Base-by-base conservation (phyloP, 1,139 yeast genomes). In the Diutina scorzettiae region DNA sequence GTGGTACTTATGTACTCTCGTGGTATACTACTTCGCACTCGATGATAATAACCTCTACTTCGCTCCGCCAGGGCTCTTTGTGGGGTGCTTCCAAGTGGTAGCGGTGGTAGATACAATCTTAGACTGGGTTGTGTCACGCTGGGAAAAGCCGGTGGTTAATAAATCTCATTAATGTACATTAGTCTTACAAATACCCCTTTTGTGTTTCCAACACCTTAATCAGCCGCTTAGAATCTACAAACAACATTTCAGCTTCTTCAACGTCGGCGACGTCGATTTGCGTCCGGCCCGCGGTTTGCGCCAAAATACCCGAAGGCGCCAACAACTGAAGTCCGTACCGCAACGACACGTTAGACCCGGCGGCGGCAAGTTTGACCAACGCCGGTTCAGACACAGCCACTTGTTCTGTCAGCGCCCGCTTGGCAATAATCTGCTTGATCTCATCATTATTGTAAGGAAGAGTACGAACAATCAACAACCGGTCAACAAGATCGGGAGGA, bases 401-500 rank as follows among this genome's bases (percentile, higher is more conserved):
- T 33, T 73, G 74, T 60, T 91, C 98, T 45, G 84, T 73, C 27
- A 68, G 62, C 2, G 95, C 78, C 54, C 98, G 76, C 62, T 87
- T 85, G 50, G 78, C 77, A 48, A 91, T 77, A 52, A 91, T 91
- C 17, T 80, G 72, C 49, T 78, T 74, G 48, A 89, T 83, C 61
- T 91, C 98, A 42, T 83, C 93, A 49, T 73, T 75, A 48, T 72
- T 73, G 66, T 91, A 91, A 21, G 96, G 93, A 46, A 85, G 68
- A 5, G 98, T 91, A 60, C 94, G 80, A 43, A 93, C 91, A 57
- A 91, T 93, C 52, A 91, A 72, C 48, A 91, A 68, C 51, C 99
- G 71, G 61, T 91, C 99, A 45, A 89, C 73, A 56, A 91, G 71
- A 66, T 91, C 99, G 2, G 96, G 84, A 31, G 99, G 98, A 50